Conservation (phyloP, 306 rosid genomes). For the Vigna unguiculata region DNA sequence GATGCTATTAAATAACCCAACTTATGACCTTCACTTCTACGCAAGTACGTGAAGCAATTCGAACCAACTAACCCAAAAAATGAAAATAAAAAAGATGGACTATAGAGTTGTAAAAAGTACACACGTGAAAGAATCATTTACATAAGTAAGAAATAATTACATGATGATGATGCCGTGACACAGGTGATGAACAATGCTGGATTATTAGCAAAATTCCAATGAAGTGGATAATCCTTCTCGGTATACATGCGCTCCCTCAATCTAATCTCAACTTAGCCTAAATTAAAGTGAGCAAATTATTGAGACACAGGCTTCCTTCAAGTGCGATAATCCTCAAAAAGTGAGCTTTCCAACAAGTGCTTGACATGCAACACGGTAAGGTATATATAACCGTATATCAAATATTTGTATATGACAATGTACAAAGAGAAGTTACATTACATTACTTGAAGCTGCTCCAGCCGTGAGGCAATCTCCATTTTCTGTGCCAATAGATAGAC, state of each 20-base stretch:
- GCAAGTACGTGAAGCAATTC: conserved; percentile 17
- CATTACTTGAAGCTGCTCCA: conserved; percentile 58
- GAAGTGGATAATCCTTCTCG: conserved; percentile 33
- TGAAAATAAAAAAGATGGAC: neutral
- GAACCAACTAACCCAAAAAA: neutral
- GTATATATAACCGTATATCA: conserved; percentile 46
- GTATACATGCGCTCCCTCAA: conserved; percentile 44
- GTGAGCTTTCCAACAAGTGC: conserved; percentile 46
- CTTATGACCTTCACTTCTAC: neutral
- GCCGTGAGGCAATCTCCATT: conserved; percentile 84
- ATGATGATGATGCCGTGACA: conserved; percentile 33
- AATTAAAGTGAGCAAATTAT: conserved; percentile 39
- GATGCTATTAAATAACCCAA: conserved; percentile 3
- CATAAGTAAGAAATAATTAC: conserved; percentile 34
- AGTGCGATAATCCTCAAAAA: conserved; percentile 27
- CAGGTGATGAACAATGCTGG: conserved; percentile 35
- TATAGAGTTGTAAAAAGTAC: neutral
- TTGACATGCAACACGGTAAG: conserved; percentile 47
- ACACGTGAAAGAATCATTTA: conserved; percentile 43
- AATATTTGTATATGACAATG: conserved; percentile 49
- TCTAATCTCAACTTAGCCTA: conserved; percentile 48
- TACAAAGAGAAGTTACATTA: conserved; percentile 43
- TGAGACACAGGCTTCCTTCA: conserved; percentile 37
- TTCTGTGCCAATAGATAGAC: conserved; percentile 95
- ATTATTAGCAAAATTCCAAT: conserved; percentile 47